phyloP scores from a whole-genome alignment of 148 eudicot genomes.

The Rhododendron williamsianum region DNA sequence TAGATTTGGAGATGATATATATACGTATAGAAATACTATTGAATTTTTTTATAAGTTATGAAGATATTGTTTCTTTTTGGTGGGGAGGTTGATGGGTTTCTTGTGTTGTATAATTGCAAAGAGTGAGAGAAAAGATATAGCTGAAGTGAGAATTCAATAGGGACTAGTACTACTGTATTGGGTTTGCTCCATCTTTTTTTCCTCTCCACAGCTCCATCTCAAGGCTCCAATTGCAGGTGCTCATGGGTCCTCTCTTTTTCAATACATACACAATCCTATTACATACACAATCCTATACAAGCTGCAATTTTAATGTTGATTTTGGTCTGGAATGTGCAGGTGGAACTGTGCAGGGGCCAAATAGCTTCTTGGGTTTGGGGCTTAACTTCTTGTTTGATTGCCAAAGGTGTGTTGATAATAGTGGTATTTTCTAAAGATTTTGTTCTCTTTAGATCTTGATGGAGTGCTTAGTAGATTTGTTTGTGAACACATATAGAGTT shows the following conservation, averaged over 20 bases:
- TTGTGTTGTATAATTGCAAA: background rate
- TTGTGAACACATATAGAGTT: constrained; percentile 8
- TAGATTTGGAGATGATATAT: constrained; percentile 13
- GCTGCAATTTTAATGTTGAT: constrained; percentile 18
- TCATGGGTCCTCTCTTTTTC: constrained; percentile 6
- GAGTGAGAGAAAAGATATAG: background rate
- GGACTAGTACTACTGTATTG: constrained; percentile 3
- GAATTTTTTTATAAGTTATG: background rate
- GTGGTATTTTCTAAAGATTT: constrained; percentile 1
- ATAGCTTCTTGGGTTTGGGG: constrained; percentile 21
- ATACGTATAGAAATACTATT: background rate
- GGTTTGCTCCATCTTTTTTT: constrained; percentile 10
- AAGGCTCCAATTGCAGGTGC: constrained; percentile 19
- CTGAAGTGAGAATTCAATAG: constrained; percentile 11
- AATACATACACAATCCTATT: too few relatives aligned
- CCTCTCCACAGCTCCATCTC: constrained; percentile 10
- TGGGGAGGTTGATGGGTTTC: constrained; percentile 13
- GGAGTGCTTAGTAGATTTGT: constrained; percentile 10
- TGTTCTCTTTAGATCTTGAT: constrained; percentile 10
- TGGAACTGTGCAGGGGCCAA: constrained; percentile 22
- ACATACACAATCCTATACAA: too few relatives aligned
- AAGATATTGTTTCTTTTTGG: constrained; percentile 6
- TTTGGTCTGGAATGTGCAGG: constrained; percentile 28
- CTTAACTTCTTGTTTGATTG: constrained; percentile 17
- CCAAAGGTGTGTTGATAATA: constrained; percentile 20